Base-by-base conservation (phyloP, 345 rosid genomes). In the Salix udensis region DNA sequence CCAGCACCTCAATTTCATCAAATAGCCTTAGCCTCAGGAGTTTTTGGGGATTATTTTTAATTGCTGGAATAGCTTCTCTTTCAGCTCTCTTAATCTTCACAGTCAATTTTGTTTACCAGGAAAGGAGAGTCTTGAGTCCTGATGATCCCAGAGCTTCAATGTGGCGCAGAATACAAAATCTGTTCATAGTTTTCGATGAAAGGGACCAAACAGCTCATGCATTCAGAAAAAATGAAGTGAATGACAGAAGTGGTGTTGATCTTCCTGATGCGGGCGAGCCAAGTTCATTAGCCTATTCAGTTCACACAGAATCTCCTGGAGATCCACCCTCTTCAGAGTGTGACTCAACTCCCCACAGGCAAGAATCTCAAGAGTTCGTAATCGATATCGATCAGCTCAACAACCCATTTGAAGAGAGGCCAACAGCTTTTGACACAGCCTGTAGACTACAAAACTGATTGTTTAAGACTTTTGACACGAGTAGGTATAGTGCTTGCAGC, bases 21-120 rank as follows among this genome's bases (percentile, higher is more conserved):
- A 46, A 5, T 14, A 65, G 16, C 24, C 66, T 70, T 31, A 36
- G 55, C 37, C 65, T 44, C 16, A 24, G 15, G 1, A 61, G n/a
- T 48, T 77, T 70, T 66, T 72, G 76, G 69, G 73, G 83, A 0
- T 37, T 80, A 4, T 80, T 80, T 58, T 36, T 80, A 30, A 80
- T 80, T 50, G 70, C 70, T 4, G 76, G 79, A 40, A 4, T 67
- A 58, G 50, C 67, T 62, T 67, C 82, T 5, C 3, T 37, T 7
- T 28, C 19, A 13, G 67, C 79, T 11, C 67, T 80, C 18, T 1
- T 65, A 2, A 65, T 70, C 21, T 80, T 19, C 48, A 1, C 15
- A 0, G 37, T 4, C 14, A 28, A 26, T 62, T 80, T 80, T 37
- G 12, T 80, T 53, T 53, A 80, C 21, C 48, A 70, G 24, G 64